Evolutionary conservation across 352 stramenopile genomes (phyloP), one percentile per base, ranked within the genome.

Genomic region (Pythium brachiatum): DNA sequence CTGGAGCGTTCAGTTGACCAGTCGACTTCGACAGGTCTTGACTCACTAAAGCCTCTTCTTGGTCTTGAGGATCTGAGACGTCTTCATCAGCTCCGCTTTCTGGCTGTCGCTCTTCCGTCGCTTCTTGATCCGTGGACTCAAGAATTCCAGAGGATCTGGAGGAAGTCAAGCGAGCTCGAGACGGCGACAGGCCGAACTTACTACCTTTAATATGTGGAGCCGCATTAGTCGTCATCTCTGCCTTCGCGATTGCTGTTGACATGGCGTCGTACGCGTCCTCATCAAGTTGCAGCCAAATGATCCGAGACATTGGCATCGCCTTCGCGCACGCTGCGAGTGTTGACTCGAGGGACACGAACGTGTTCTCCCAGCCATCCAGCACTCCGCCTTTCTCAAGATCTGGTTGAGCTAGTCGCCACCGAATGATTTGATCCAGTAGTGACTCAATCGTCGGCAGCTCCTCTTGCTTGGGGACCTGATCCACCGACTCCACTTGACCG

Each of bases 351-450:
- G 57, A 53, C 6, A 87, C 43, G 39, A 87, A 88, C 1, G 69
- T 60, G 29, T 82, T 94, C 15, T 88, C 70, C 44, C 92, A 84
- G 0, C 81, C 77, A 58, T 97, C 89, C 36, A 97, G 55, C 0
- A 97, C 76, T 18, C 77, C 69, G 20, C 89, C 89, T 18, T 57
- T 68, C 39, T 71, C 69, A n/a, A 92, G 52, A 57, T 96, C 88
- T 21, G 74, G 54, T 52, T 89, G 78, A 0, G 52, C 43, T 9
- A 96, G 27, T 9, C 83, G 76, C 83, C 81, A 95, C 12, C 61
- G 25, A 36, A 96, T 26, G 31, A 96, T 78, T 12, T 81, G 58
- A 5, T 73, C 47, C 26, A 97, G 56, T 23, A 95, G 54, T 21
- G 54, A 47, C n/a, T 60, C 59, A n/a, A 86, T 66, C 3, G 44